These are phyloP conservation scores for Zygosaccharomyces bisporus DNA, from an alignment of 805 yeast genomes.

Conservation along the genomic window DNA sequence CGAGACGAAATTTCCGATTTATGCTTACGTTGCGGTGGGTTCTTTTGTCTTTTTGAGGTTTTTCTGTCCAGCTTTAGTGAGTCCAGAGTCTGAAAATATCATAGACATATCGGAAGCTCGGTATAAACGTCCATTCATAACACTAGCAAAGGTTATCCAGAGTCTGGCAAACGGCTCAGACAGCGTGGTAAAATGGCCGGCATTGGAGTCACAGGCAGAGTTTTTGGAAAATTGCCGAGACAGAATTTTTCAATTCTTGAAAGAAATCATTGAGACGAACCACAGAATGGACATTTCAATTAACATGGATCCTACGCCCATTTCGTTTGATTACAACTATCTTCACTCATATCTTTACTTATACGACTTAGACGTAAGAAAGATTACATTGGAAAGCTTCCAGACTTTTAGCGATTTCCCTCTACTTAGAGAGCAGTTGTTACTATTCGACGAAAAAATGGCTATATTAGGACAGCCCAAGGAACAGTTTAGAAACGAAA, in stretches of 20 bases:
- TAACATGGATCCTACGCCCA: slow-evolving; percentile 19
- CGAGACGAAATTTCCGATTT: slow-evolving; percentile 59
- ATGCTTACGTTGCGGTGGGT: slow-evolving; percentile 70
- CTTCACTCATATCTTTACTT: slow-evolving; percentile 49
- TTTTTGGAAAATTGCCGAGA: slow-evolving; percentile 41
- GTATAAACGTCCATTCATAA: slow-evolving; percentile 63
- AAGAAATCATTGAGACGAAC: slow-evolving; percentile 32
- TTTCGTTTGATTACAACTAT: slow-evolving; percentile 34
- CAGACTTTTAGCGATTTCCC: slow-evolving; percentile 22
- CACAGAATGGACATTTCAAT: slow-evolving; percentile 25
- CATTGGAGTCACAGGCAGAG: slow-evolving; percentile 41
- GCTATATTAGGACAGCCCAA: slow-evolving; percentile 57
- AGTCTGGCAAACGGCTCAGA: slow-evolving; percentile 81
- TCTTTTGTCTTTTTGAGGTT: slow-evolving; percentile 80
- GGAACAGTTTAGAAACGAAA: slow-evolving; percentile 50
- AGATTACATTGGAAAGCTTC: slow-evolving; percentile 19
- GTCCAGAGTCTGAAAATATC: slow-evolving; percentile 59
- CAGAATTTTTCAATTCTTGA: slow-evolving; percentile 42
- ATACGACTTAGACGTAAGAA: slow-evolving; percentile 43
- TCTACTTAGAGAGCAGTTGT: slow-evolving; percentile 31
- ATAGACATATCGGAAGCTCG: slow-evolving; percentile 39
- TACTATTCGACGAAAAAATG: slow-evolving; percentile 46
- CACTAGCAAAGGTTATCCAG: slow-evolving; percentile 80
- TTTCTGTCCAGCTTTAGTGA: slow-evolving; percentile 84
- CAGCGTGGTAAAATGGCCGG: slow-evolving; percentile 60